phyloP scores from a whole-genome alignment of 2,329 filamentous ascomycete species.

The Penicillium hordei region DNA sequence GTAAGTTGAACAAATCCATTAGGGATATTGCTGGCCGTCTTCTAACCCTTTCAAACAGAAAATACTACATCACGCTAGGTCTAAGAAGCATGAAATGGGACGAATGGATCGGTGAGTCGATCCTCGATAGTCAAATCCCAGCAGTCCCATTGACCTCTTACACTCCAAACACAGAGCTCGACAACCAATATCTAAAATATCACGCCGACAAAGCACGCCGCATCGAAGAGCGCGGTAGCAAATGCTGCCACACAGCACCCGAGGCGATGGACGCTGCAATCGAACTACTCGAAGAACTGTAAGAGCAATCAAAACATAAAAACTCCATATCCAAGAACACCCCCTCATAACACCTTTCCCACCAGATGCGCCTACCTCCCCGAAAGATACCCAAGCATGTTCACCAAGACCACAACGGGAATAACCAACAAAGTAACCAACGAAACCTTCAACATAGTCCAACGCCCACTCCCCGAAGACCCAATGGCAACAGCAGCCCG shows the following conservation, averaged over 20 bases:
- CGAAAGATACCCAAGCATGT: constrained; percentile 72
- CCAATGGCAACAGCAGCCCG: constrained; percentile 74
- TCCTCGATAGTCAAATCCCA: not conserved
- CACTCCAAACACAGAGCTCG: constrained; percentile 58
- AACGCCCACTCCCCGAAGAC: constrained; percentile 67
- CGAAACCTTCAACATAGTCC: constrained; percentile 68
- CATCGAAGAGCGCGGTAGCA: constrained; percentile 64
- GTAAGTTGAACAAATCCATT: constrained; percentile 30
- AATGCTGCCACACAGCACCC: constrained; percentile 68
- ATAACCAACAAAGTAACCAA: constrained; percentile 70
- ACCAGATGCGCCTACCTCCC: constrained; percentile 62
- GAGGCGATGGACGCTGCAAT: constrained; percentile 70
- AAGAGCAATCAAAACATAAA: constrained; percentile 15
- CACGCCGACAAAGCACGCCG: constrained; percentile 70
- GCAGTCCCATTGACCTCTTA: not conserved
- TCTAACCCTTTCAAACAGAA: constrained; percentile 34
- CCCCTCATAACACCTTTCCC: constrained; percentile 2
- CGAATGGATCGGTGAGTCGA: constrained; percentile 64
- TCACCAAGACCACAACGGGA: constrained; percentile 61
- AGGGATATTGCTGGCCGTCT: not conserved
- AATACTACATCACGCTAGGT: constrained; percentile 75
- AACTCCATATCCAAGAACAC: not conserved
- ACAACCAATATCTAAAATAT: constrained; percentile 72
- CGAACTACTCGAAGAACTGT: constrained; percentile 74
- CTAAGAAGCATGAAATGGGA: constrained; percentile 67